These are phyloP conservation scores for Blastomyces silverae DNA, from an alignment of 2,329 filamentous ascomycete genomes.

Conservation along the genomic window DNA sequence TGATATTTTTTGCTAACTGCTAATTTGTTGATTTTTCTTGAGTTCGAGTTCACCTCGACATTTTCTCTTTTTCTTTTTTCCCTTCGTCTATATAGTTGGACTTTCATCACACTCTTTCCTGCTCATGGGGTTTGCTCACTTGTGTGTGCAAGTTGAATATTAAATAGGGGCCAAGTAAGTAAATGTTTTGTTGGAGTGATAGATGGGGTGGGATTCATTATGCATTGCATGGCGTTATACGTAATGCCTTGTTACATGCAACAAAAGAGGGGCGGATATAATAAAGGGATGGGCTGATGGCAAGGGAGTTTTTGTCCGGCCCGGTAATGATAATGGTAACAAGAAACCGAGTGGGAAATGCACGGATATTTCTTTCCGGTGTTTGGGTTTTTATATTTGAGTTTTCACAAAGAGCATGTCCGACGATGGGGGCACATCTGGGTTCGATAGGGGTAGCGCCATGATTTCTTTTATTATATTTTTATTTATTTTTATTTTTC, in stretches of 20 bases:
- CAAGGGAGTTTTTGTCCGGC: neutral
- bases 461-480: neutral
- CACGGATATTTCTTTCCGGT: neutral
- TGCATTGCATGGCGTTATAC: constrained; percentile 10
- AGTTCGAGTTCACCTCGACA: neutral
- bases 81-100: neutral
- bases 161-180: neutral
- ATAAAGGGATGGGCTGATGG: neutral
- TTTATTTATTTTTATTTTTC: neutral
- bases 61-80: too few relatives aligned
- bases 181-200: neutral
- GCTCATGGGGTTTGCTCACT: neutral
- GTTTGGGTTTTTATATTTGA: neutral
- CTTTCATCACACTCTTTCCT: neutral
- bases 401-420: neutral
- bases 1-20: constrained; percentile 12
- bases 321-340: neutral
- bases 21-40: constrained; percentile 11
- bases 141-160: neutral
- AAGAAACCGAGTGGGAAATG: neutral
- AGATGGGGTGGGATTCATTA: neutral
- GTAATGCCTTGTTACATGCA: too few relatives aligned
- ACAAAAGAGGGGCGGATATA: neutral
- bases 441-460: neutral
- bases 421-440: neutral